Evolutionary conservation across 495 filamentous ascomycete genomes (phyloP).

Genomic region (Neurospora sp.): DNA sequence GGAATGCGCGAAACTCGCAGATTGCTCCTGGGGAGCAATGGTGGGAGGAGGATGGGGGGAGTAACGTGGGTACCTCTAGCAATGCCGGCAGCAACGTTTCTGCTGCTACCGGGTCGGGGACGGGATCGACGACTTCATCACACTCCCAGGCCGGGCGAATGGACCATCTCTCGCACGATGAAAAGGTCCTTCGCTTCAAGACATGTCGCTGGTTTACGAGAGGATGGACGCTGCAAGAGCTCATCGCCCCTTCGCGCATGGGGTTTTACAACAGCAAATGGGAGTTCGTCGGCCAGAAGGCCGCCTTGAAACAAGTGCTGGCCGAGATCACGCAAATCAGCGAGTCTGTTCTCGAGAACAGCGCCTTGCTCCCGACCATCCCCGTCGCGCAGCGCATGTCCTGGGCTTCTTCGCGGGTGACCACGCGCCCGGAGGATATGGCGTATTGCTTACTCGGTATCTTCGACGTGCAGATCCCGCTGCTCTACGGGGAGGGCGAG

Average conservation of each 20-base stretch:
- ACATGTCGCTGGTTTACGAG: constrained; percentile 24
- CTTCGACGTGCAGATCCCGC: constrained; percentile 14
- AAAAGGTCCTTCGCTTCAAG: background rate
- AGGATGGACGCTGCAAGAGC: constrained; percentile 33
- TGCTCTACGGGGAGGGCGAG: constrained; percentile 12
- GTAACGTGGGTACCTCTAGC: background rate
- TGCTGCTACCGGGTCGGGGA: background rate
- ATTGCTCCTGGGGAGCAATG: background rate
- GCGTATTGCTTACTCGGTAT: constrained; percentile 21
- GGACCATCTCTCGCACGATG: background rate
- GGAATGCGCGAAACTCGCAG: background rate
- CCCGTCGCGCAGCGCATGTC: constrained; percentile 15
- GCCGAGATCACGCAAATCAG: constrained; percentile 8
- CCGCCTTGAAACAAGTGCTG: background rate
- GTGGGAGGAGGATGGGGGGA: background rate
- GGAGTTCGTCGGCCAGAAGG: constrained; percentile 12
- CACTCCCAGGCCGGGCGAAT: background rate
- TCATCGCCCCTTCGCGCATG: constrained; percentile 23
- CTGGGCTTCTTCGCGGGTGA: constrained; percentile 12
- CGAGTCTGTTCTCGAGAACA: constrained; percentile 1
- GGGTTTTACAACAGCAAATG: constrained; percentile 23
- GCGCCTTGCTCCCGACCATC: background rate
- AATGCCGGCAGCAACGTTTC: background rate
- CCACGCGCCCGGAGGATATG: constrained; percentile 13
- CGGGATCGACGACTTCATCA: background rate